Evolutionary conservation across 2,329 filamentous ascomycete species (phyloP), one percentile per base, ranked within the genome.

Genomic region (Pseudogymnoascus sp.): DNA sequence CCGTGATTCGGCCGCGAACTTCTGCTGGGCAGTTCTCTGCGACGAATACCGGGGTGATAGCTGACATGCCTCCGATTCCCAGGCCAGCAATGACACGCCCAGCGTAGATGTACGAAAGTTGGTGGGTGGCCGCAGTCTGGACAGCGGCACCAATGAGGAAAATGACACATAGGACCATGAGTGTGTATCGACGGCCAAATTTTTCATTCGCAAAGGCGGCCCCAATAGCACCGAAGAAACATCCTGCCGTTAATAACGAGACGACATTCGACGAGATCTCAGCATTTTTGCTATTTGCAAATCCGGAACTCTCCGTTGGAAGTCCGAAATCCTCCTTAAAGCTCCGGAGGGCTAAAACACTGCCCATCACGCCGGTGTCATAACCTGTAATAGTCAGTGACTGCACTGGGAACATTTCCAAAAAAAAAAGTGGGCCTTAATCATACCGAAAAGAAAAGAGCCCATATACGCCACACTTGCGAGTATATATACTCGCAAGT

Each of bases 211-310:
- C 61, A 0, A 79, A 79, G 72, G 78, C 81, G 60, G 81, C 76
- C 28, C 76, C 67, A 62, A 83, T 78, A 64, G 80, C 81, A 21
- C 80, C 80, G 28, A 80, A 77, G 64, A 84, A 80, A 36, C 80
- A 80, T 23, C 80, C 81, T 7, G 80, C 77, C 65, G 82, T 80
- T 62, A 82, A 79, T 16, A 82, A 77, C 1, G 78, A 77, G 18
- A 81, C 78, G 37, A 78, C 77, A 59, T 81, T 78, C 14, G 65
- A 65, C 2, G 67, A 59, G 38, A 69, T 59, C 11, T 31, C 12
- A 14, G 62, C 62, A 18, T 42, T 61, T 36, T n/a, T 40, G 23
- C 31, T 31, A 18, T 38, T n/a, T 18, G 60, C 11, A 62, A 62
- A 62, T 46, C 68, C 67, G 1, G 62, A 62, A 14, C 60, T 65